Evolutionary conservation across 2,329 filamentous ascomycete species (phyloP).

Genomic region (Pseudogymnoascus sp.): DNA sequence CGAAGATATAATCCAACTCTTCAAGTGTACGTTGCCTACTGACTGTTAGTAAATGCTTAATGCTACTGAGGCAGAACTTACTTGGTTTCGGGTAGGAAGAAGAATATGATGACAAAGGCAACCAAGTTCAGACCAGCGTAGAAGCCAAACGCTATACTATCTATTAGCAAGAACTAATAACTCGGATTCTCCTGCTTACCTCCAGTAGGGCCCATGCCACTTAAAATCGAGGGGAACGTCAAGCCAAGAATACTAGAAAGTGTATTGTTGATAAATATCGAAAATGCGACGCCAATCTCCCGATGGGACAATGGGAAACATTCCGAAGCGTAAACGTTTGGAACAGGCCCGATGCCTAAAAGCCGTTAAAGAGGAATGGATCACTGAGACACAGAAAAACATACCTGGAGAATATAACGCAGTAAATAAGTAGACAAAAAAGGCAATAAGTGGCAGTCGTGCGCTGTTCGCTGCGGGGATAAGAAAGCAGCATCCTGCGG

Average conservation of each 20-base stretch:
- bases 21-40: conserved; percentile 41
- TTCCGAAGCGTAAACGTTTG: conserved; percentile 45
- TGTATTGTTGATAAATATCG: conserved; percentile 27
- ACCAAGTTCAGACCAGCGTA: conserved; percentile 51
- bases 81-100: conserved; percentile 49
- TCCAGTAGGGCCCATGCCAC: conserved; percentile 29
- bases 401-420: conserved; percentile 53
- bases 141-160: conserved; percentile 49
- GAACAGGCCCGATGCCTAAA: conserved; percentile 37
- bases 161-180: conserved; percentile 29
- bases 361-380: neutral
- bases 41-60: neutral
- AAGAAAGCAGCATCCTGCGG: conserved; percentile 38
- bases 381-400: neutral
- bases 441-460: conserved; percentile 43
- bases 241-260: conserved; percentile 25
- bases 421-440: conserved; percentile 55
- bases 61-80: conserved; percentile 2
- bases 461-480: conserved; percentile 26
- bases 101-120: conserved; percentile 55
- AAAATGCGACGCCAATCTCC: conserved; percentile 30
- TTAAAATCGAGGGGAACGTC: conserved; percentile 40
- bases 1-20: conserved; percentile 50
- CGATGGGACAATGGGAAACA: conserved; percentile 47
- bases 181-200: conserved; percentile 15